Percentiles rank a stretch among this genome's conserved stretches.
phyloP scores from a whole-genome alignment of 768 basidiomycete species.

The Auricularia sp. region DNA sequence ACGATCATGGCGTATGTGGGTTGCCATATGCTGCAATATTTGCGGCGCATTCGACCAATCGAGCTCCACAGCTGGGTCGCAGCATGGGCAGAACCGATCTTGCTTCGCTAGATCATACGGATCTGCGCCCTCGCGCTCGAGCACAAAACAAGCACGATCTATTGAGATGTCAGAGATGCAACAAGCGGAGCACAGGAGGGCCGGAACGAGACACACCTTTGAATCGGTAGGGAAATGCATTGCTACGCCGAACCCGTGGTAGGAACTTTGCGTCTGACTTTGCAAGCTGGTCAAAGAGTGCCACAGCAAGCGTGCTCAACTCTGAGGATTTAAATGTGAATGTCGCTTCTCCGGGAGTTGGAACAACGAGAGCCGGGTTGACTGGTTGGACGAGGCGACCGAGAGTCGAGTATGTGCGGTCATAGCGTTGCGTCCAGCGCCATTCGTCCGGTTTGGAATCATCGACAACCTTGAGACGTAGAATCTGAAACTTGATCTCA shows the following conservation, averaged over 20 bases:
- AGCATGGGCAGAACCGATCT: background rate
- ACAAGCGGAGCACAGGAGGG: too few species aligned
- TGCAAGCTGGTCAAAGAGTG: background rate
- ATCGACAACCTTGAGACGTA: background rate
- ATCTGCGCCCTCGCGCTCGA: background rate
- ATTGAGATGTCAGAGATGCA: too few species aligned
- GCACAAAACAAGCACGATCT: background rate
- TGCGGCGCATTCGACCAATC: background rate
- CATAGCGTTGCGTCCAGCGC: background rate
- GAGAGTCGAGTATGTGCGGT: background rate
- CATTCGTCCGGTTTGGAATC: background rate
- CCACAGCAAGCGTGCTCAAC: background rate
- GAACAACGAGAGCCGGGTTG: background rate
- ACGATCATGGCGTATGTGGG: background rate
- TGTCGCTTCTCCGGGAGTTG: background rate
- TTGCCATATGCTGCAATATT: background rate
- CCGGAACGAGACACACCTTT: background rate
- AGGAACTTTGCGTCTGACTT: background rate
- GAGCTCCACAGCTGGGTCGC: background rate
- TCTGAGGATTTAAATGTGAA: background rate
- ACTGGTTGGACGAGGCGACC: background rate
- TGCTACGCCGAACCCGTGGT: background rate
- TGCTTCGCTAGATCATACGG: background rate
- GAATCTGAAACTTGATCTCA: background rate
- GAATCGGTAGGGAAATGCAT: background rate